A percentile compares a stretch with the other conserved stretches of the same genome.
phyloP scores from a whole-genome alignment of 129 eudicot species.

The Daucus carota region DNA sequence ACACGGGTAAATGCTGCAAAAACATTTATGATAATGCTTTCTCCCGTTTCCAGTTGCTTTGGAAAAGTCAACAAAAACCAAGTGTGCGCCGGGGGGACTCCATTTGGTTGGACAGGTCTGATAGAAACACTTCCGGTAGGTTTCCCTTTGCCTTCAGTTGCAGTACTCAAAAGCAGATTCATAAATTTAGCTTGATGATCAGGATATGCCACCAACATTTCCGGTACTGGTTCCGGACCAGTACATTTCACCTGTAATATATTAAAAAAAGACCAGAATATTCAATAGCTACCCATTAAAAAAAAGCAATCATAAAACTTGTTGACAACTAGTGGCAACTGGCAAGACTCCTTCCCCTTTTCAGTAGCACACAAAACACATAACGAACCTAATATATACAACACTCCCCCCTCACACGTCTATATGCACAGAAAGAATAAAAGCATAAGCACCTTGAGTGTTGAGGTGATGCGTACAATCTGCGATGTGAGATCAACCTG shows the following conservation, averaged over 20 bases:
- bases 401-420: too few species aligned
- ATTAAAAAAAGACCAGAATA: background rate
- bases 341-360: too few species aligned
- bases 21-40: constrained; percentile 52
- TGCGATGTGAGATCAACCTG: constrained; percentile 91
- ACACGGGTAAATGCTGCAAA: constrained; percentile 59
- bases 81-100: constrained; percentile 57
- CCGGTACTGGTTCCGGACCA: constrained; percentile 59
- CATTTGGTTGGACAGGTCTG: constrained; percentile 37
- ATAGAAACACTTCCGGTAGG: constrained; percentile 39
- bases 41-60: constrained; percentile 53
- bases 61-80: constrained; percentile 63
- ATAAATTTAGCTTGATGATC: constrained; percentile 63
- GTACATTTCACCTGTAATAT: constrained; percentile 55
- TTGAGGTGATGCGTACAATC: constrained; percentile 56
- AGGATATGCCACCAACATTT: constrained; percentile 61
- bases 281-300: background rate
- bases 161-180: constrained; percentile 37
- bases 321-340: background rate
- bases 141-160: constrained; percentile 65
- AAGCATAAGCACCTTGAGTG: constrained; percentile 47
- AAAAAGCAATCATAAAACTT: background rate
- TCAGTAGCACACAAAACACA: too few species aligned
- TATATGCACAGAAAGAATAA: background rate
- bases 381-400: too few species aligned